A percentile compares a stretch with the other conserved stretches of the same genome.
These are phyloP conservation scores for Phellinidium pouzarii DNA, from an alignment of 1,284 basidiomycete species.

Conservation along the genomic window DNA sequence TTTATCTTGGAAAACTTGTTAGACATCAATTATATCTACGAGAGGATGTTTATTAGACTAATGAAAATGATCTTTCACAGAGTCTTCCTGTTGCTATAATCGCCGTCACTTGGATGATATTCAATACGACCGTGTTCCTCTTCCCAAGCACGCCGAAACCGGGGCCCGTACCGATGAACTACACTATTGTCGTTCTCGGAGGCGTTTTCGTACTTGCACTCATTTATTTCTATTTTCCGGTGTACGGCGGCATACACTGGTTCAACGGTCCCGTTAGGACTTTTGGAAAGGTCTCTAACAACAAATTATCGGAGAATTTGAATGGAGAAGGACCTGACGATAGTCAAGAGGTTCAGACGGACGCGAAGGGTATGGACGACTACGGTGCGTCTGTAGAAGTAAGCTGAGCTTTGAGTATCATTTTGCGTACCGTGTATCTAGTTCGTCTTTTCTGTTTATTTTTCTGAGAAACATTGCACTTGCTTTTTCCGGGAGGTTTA, in stretches of 20 bases:
- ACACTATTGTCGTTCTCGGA: conserved; percentile 23
- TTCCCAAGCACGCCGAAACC: conserved; percentile 24
- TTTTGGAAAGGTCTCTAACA: neutral
- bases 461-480: too few relatives aligned
- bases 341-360: too few relatives aligned
- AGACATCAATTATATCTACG: conserved; percentile 5
- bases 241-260: conserved; percentile 27
- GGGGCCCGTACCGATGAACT: conserved; percentile 24
- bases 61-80: conserved; percentile 14
- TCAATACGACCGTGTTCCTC: conserved; percentile 26
- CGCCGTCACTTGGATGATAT: conserved; percentile 26
- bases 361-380: too few relatives aligned
- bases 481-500: too few relatives aligned
- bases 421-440: too few relatives aligned
- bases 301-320: neutral
- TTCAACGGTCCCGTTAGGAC: conserved; percentile 24
- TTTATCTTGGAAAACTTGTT: conserved; percentile 26
- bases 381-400: too few relatives aligned
- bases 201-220: conserved; percentile 24
- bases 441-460: too few relatives aligned
- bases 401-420: too few relatives aligned
- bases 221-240: conserved; percentile 28
- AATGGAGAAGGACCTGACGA: too few relatives aligned
- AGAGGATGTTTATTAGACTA: neutral
- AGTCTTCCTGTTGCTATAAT: conserved; percentile 24